These are phyloP conservation scores for Venustampulla echinocandica DNA, from an alignment of 495 filamentous ascomycete species.

Conservation along the genomic window DNA sequence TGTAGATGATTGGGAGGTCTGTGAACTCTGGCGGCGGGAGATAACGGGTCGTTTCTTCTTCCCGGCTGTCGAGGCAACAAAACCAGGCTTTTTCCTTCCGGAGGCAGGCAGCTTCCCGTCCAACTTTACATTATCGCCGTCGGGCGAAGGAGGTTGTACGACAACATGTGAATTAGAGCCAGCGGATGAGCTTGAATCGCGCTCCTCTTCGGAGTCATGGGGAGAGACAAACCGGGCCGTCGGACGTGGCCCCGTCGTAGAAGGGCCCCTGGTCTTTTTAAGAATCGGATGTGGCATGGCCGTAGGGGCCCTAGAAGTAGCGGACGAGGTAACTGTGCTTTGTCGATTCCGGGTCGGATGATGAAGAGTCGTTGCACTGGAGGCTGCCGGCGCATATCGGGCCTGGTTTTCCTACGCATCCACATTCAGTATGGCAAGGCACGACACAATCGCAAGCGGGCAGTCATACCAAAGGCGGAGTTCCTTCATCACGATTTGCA, in stretches of 20 bases:
- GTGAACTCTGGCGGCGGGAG: conserved; percentile 17
- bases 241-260: conserved; percentile 37
- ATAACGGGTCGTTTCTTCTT: conserved; percentile 20
- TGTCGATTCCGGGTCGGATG: conserved; percentile 6
- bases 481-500: conserved; percentile 33
- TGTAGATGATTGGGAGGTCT: conserved; percentile 18
- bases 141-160: conserved; percentile 18
- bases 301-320: conserved; percentile 1
- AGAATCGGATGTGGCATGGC: conserved; percentile 39
- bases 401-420: conserved; percentile 9
- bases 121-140: conserved; percentile 3
- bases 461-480: conserved; percentile 29
- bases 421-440: conserved; percentile 14
- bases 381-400: conserved; percentile 9
- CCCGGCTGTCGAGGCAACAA: conserved; percentile 8
- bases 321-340: conserved; percentile 15
- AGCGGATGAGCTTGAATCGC: conserved; percentile 5
- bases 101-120: conserved; percentile 10
- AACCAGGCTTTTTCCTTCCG: conserved; percentile 12
- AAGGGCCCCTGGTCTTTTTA: conserved; percentile 45
- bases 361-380: conserved; percentile 13
- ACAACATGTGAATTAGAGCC: conserved; percentile 20
- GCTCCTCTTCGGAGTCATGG: conserved; percentile 32
- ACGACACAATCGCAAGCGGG: background rate
- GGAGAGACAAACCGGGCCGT: conserved; percentile 45